Evolutionary conservation across 1,139 yeast genomes (phyloP).

Genomic region (Geotrichum siamense): DNA sequence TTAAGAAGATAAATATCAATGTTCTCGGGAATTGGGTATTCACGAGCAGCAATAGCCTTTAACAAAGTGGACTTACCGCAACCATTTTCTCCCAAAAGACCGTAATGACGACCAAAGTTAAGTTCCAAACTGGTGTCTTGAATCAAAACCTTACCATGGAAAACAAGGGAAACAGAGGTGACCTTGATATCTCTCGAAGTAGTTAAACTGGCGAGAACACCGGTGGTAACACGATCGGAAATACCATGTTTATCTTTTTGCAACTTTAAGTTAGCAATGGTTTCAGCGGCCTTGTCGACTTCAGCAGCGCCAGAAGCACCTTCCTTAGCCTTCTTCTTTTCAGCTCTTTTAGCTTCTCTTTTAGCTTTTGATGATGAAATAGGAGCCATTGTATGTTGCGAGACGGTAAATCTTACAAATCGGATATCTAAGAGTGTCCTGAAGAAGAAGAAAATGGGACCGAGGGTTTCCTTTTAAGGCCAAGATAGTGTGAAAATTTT

Average conservation of each 20-base stretch:
- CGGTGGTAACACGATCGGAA: conserved; percentile 96
- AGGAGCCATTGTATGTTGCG: too few species aligned
- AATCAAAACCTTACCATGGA: conserved; percentile 95
- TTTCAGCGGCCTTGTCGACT: conserved; percentile 51
- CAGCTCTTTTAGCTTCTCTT: conserved; percentile 65
- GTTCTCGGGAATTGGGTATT: conserved; percentile 86
- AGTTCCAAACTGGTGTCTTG: conserved; percentile 89
- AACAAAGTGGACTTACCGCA: conserved; percentile 97
- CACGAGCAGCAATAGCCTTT: conserved; percentile 91
- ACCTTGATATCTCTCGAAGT: conserved; percentile 94
- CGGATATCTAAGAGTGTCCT: too few species aligned
- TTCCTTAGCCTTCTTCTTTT: conserved; percentile 54
- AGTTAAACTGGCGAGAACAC: conserved; percentile 81
- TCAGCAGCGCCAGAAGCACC: conserved; percentile 41
- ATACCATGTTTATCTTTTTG: conserved; percentile 91
- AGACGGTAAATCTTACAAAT: too few species aligned
- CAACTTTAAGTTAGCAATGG: conserved; percentile 76
- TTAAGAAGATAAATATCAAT: conserved; percentile 89
- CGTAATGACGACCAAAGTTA: conserved; percentile 93
- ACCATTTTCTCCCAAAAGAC: conserved; percentile 92
- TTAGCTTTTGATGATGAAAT: conserved; percentile 90
- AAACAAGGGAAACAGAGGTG: conserved; percentile 80
- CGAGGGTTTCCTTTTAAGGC: neutral
- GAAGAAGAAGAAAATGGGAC: conserved; percentile 3
- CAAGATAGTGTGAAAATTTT: too few species aligned